Conservation (phyloP, 192 early-diverging fungal genomes). For the Lobosporangium transversale region DNA sequence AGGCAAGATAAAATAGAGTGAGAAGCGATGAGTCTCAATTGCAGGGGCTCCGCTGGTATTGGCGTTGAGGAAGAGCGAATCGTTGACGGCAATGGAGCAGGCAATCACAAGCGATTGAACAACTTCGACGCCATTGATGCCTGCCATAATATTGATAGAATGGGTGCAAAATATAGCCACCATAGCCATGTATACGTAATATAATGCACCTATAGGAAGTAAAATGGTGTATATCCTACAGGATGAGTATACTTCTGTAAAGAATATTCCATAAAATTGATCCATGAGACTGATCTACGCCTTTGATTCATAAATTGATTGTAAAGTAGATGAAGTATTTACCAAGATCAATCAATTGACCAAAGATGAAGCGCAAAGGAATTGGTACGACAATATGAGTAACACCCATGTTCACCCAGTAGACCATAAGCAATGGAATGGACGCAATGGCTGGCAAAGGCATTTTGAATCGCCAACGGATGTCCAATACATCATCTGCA, state of each 20-base stretch:
- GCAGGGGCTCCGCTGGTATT: conserved; percentile 59
- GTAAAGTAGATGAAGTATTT: conserved; percentile 7
- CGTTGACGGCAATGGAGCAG: conserved; percentile 80
- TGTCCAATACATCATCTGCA: conserved; percentile 97
- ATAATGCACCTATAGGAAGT: conserved; percentile 70
- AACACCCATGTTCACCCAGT: conserved; percentile 88
- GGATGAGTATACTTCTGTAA: not conserved
- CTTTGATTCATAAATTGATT: not conserved
- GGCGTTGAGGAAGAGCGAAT: conserved; percentile 71
- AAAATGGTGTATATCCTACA: not conserved
- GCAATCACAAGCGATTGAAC: conserved; percentile 94
- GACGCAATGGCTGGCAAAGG: conserved; percentile 92
- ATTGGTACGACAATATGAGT: conserved; percentile 91
- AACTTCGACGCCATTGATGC: conserved; percentile 97
- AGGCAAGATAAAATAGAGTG: conserved; percentile 92
- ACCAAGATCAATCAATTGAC: conserved; percentile 84
- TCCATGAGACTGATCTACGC: not conserved
- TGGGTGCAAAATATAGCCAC: conserved; percentile 96
- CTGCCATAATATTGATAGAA: conserved; percentile 97
- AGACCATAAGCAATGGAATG: conserved; percentile 93
- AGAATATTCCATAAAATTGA: no score
- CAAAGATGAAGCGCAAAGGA: conserved; percentile 78
- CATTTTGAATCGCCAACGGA: conserved; percentile 96
- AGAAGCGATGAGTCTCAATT: conserved; percentile 85
- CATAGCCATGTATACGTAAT: conserved; percentile 93